Percentiles rank a stretch among this genome's conserved stretches.
Evolutionary conservation across 805 yeast species (phyloP).

Genomic region (Candida stauntonica): DNA sequence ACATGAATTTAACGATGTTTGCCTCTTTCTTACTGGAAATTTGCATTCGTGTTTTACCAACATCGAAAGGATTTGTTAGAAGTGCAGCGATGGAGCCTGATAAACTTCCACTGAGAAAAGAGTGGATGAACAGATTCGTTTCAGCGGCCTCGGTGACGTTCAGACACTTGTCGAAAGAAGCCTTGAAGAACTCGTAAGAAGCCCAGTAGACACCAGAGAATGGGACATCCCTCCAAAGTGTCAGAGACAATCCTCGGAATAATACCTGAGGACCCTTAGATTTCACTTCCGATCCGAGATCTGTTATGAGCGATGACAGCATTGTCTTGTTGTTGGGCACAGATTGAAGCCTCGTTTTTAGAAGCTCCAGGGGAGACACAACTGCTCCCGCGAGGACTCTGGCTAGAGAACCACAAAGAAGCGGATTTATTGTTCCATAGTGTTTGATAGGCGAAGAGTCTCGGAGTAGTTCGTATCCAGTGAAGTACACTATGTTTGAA

Average conservation of each 20-base stretch:
- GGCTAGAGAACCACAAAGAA: constrained; percentile 82
- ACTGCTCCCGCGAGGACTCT: constrained; percentile 77
- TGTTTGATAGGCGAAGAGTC: constrained; percentile 59
- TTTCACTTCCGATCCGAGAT: constrained; percentile 47
- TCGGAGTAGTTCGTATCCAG: constrained; percentile 85
- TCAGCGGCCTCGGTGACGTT: constrained; percentile 13
- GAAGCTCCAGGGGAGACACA: constrained; percentile 81
- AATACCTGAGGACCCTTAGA: constrained; percentile 57
- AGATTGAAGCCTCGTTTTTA: constrained; percentile 89
- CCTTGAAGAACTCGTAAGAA: constrained; percentile 58
- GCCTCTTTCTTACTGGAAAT: constrained; percentile 40
- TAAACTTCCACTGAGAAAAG: constrained; percentile 77
- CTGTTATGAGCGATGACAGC: constrained; percentile 44
- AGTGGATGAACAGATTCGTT: constrained; percentile 48
- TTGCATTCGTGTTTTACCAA: constrained; percentile 91
- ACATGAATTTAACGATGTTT: constrained; percentile 66
- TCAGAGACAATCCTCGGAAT: constrained; percentile 81
- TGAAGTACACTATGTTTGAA: constrained; percentile 87
- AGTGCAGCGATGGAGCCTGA: constrained; percentile 86
- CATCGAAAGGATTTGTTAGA: constrained; percentile 92
- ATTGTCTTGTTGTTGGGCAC: constrained; percentile 48
- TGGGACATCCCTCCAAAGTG: constrained; percentile 97
- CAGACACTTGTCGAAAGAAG: constrained; percentile 4
- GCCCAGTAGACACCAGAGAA: constrained; percentile 96
- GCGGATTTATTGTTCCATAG: constrained; percentile 53